A percentile compares a stretch with the other conserved stretches of the same genome.
Conservation (phyloP, 23 red algal species). For the Chondrus crispus region DNA sequence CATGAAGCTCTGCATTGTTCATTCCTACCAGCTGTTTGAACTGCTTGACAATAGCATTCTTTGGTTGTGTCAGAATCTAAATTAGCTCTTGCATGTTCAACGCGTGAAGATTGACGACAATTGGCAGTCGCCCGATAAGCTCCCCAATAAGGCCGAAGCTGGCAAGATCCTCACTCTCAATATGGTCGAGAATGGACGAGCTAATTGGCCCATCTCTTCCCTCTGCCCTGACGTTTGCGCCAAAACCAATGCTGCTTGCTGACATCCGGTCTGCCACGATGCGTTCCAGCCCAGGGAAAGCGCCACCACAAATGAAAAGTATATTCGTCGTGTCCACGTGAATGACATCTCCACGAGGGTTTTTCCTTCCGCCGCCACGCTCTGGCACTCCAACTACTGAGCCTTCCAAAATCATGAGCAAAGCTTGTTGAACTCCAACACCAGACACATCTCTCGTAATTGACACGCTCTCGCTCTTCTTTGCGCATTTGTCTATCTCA, state of each 20-base stretch:
- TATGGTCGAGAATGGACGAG: background rate
- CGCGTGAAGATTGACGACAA: conserved; percentile 22
- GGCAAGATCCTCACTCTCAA: conserved; percentile 49
- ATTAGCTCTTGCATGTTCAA: conserved; percentile 56
- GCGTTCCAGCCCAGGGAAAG: conserved; percentile 64
- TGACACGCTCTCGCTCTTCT: conserved; percentile 41
- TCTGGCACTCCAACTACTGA: conserved; percentile 68
- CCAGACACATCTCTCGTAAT: conserved; percentile 79
- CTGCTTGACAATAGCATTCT: conserved; percentile 71
- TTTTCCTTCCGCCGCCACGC: conserved; percentile 61
- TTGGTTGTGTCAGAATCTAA: conserved; percentile 61
- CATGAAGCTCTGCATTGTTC: conserved; percentile 43
- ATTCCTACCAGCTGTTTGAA: conserved; percentile 59
- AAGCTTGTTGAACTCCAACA: conserved; percentile 76
- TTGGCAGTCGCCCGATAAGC: conserved; percentile 64
- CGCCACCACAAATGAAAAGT: conserved; percentile 79
- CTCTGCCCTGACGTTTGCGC: conserved; percentile 61
- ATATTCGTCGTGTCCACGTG: conserved; percentile 70
- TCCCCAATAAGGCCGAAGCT: conserved; percentile 69
- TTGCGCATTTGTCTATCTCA: conserved; percentile 72
- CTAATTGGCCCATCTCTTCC: conserved; percentile 14
- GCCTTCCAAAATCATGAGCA: conserved; percentile 78
- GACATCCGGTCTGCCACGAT: conserved; percentile 45
- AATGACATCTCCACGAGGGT: background rate
- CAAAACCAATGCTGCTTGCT: conserved; percentile 44